These are phyloP conservation scores for Gymnopilus junonius DNA, from an alignment of 768 basidiomycete species.

Conservation along the genomic window DNA sequence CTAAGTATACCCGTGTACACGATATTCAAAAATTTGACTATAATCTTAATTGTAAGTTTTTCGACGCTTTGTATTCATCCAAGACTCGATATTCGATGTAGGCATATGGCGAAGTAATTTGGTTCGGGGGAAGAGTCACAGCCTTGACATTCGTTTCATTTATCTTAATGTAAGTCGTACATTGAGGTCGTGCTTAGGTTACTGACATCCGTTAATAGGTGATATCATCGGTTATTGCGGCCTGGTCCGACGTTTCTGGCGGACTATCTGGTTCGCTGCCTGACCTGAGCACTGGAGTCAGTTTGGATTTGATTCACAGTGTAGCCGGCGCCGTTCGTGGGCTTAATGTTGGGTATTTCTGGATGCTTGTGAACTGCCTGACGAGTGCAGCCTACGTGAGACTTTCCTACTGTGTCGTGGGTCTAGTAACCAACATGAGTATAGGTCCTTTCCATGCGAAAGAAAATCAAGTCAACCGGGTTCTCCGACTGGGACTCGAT, in stretches of 20 bases:
- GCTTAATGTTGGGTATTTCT: constrained; percentile 85
- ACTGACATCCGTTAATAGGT: constrained; percentile 57
- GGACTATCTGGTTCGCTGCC: constrained; percentile 42
- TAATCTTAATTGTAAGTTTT: constrained; percentile 86
- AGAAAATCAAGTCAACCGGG: constrained; percentile 91
- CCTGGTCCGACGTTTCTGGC: constrained; percentile 84
- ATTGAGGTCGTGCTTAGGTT: background rate
- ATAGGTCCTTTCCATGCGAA: constrained; percentile 94
- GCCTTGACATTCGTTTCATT: constrained; percentile 89
- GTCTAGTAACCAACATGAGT: background rate
- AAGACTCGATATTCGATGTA: constrained; percentile 31
- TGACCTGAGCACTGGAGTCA: constrained; percentile 35
- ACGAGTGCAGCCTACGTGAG: constrained; percentile 89
- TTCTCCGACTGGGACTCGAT: constrained; percentile 99
- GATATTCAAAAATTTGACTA: constrained; percentile 99
- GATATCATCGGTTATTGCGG: constrained; percentile 93
- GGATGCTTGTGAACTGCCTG: constrained; percentile 95
- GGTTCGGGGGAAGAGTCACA: constrained; percentile 93
- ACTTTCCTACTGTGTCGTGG: constrained; percentile 16
- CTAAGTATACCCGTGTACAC: constrained; percentile 97
- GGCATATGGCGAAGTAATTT: constrained; percentile 97
- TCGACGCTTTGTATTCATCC: background rate
- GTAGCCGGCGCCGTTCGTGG: constrained; percentile 51
- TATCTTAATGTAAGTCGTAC: constrained; percentile 72
- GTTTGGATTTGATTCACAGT: constrained; percentile 38